These are phyloP conservation scores for Capsella bursapastoris DNA, from an alignment of 345 rosid genomes.

Conservation along the genomic window DNA sequence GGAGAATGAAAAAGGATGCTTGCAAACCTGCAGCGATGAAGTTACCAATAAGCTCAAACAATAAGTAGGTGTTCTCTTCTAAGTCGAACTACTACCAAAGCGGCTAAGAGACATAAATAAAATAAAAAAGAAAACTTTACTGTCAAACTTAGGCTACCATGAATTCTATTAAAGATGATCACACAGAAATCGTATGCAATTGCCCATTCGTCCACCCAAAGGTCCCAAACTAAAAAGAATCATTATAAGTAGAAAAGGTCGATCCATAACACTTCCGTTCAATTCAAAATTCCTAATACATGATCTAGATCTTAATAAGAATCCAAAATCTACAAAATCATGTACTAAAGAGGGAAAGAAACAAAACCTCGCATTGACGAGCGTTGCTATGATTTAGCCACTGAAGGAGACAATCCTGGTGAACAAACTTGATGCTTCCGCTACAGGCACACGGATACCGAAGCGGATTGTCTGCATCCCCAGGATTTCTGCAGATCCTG, in stretches of 20 bases:
- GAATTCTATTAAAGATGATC: constrained; percentile 13
- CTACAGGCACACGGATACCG: constrained; percentile 97
- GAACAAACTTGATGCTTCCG: constrained; percentile 98
- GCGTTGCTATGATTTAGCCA: constrained; percentile 99
- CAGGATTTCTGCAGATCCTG: constrained; percentile 98
- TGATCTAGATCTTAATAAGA: constrained; percentile 18
- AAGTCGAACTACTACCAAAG: not conserved
- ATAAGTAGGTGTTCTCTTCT: not conserved
- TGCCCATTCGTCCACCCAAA: not conserved
- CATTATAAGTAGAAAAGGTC: not conserved
- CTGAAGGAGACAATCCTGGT: constrained; percentile 98
- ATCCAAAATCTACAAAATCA: not conserved
- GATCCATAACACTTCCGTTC: not conserved
- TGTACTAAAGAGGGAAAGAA: not conserved
- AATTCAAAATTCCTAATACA: not conserved
- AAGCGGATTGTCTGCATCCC: constrained; percentile 89
- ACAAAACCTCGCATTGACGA: constrained; percentile 97
- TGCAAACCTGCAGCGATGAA: constrained; percentile 73
- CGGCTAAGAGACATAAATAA: not conserved
- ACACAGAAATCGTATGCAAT: not conserved
- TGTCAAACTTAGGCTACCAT: not conserved
- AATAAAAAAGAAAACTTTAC: not conserved
- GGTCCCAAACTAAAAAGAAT: not conserved
- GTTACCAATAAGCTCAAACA: constrained; percentile 7
- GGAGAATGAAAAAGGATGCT: constrained; percentile 94